These are phyloP conservation scores for Backusella morwellensis DNA, from an alignment of 192 early-diverging fungal species.

Conservation along the genomic window DNA sequence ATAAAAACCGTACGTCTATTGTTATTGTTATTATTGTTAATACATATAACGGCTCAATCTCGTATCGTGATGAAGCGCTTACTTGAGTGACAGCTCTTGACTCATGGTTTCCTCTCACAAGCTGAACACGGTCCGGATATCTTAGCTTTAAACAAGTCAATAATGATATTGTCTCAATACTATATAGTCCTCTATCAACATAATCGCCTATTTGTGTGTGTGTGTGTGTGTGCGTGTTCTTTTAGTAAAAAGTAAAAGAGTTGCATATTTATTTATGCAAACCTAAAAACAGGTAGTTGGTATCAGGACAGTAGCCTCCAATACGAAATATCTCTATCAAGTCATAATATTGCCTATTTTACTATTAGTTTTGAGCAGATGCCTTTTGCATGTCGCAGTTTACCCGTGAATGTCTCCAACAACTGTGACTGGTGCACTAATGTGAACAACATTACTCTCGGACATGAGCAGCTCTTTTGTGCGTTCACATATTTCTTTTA, in stretches of 20 bases:
- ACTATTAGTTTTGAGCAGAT: not conserved
- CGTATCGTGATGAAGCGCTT: not conserved
- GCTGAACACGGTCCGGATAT: constrained; percentile 84
- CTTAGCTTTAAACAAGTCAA: constrained; percentile 86
- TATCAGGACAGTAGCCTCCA: constrained; percentile 74
- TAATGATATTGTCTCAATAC: constrained; percentile 90
- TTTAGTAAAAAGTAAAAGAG: not conserved
- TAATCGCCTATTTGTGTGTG: constrained; percentile 64
- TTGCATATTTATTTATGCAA: constrained; percentile 13
- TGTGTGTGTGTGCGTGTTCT: not conserved
- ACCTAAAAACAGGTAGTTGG: constrained; percentile 88
- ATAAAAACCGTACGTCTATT: constrained; percentile 90
- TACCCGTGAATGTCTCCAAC: constrained; percentile 93
- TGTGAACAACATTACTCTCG: constrained; percentile 85
- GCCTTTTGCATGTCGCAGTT: not conserved
- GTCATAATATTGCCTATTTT: constrained; percentile 78
- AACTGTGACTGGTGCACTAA: constrained; percentile 86
- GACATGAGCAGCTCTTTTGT: constrained; percentile 75
- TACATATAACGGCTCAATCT: not conserved
- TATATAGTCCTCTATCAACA: constrained; percentile 83
- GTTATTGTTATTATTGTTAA: not conserved
- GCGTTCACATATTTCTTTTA: constrained; percentile 79
- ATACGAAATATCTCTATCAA: constrained; percentile 86
- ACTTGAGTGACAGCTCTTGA: constrained; percentile 89
- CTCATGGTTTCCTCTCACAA: constrained; percentile 95